These are phyloP conservation scores for Haematococcus lacustris DNA, from an alignment of 139 green algal genomes.

Conservation along the genomic window DNA sequence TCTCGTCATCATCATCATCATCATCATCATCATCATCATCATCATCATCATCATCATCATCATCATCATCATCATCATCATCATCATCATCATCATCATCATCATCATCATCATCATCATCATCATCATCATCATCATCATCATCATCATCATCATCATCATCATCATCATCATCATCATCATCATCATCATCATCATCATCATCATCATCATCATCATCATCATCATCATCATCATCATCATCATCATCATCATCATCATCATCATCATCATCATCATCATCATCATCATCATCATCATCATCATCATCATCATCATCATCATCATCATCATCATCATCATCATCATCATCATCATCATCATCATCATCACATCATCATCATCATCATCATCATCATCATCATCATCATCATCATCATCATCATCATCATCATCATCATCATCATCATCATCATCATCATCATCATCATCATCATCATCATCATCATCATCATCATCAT, in stretches of 20 bases:
- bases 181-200: constrained; percentile 4
- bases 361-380: too few relatives aligned
- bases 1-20: too few relatives aligned
- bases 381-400: constrained; percentile 4
- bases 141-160: constrained; percentile 4
- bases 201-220: constrained; percentile 4
- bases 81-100: constrained; percentile 4
- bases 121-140: constrained; percentile 4
- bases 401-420: constrained; percentile 4
- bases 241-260: constrained; percentile 4
- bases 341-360: constrained; percentile 4
- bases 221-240: constrained; percentile 4
- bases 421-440: constrained; percentile 4
- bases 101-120: constrained; percentile 4
- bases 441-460: constrained; percentile 4
- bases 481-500: constrained; percentile 4
- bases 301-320: constrained; percentile 4
- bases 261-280: constrained; percentile 4
- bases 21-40: background rate
- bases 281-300: constrained; percentile 4
- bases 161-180: constrained; percentile 4
- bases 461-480: constrained; percentile 4
- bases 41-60: constrained; percentile 5
- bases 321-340: constrained; percentile 4
- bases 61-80: constrained; percentile 4